These are phyloP conservation scores for Thermothielavioides terrestris DNA, from an alignment of 495 filamentous ascomycete species.

Conservation along the genomic window DNA sequence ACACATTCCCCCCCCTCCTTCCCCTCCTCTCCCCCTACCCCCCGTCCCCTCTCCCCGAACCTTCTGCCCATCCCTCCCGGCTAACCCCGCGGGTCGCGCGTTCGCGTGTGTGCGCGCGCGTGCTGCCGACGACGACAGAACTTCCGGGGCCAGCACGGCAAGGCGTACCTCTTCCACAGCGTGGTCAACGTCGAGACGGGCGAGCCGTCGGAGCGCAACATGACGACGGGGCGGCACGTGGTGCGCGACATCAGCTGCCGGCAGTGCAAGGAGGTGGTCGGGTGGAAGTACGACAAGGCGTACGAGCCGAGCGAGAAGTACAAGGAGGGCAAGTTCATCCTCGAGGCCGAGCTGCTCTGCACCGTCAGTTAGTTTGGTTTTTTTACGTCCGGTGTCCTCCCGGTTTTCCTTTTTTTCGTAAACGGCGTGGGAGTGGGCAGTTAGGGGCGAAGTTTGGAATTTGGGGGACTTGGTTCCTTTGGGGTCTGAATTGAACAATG, in stretches of 20 bases:
- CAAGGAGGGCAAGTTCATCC: constrained; percentile 96
- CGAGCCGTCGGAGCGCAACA: constrained; percentile 84
- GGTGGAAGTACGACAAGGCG: constrained; percentile 99
- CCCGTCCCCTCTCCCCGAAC: not conserved
- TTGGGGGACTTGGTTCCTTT: no score
- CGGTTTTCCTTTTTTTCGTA: no score
- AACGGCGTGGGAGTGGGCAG: no score
- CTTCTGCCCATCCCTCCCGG: not conserved
- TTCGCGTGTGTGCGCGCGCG: no score
- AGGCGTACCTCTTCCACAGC: constrained; percentile 90
- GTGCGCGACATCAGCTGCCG: constrained; percentile 87
- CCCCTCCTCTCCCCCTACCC: not conserved
- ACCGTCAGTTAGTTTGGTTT: constrained; percentile 40
- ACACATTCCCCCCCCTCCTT: constrained; percentile 4
- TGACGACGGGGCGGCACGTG: constrained; percentile 95
- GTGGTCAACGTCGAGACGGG: constrained; percentile 82
- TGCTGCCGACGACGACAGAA: no score
- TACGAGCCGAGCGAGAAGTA: constrained; percentile 90
- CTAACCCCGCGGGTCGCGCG: no score
- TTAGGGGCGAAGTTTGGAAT: not conserved
- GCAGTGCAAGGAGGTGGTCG: constrained; percentile 84
- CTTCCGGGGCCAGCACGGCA: constrained; percentile 97
- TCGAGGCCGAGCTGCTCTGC: constrained; percentile 87
- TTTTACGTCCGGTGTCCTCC: not conserved
- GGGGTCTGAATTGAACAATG: no score